phyloP scores from a whole-genome alignment of 257 asterid species.

The Salvia rosmarinus region DNA sequence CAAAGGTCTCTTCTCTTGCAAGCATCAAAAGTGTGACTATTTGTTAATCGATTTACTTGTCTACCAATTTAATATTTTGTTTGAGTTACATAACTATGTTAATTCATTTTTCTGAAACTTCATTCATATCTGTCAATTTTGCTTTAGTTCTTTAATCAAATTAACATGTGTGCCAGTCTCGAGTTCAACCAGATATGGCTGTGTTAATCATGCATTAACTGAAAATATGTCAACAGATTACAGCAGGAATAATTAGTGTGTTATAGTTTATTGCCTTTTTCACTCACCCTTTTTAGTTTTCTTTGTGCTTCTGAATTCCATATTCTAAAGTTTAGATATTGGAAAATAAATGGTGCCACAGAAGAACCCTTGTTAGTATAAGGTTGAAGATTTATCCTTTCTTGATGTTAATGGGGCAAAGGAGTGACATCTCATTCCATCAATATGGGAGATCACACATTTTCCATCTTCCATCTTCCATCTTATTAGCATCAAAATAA shows the following conservation, averaged over 20 bases:
- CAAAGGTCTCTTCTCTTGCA: constrained; percentile 63
- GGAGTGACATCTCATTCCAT: background rate
- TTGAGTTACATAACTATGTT: background rate
- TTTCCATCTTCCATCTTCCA: background rate
- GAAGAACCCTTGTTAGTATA: background rate
- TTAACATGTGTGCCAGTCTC: background rate
- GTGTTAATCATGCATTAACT: background rate
- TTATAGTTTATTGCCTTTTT: background rate
- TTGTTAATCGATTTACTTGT: background rate
- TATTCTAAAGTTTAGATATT: background rate
- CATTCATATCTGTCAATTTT: background rate
- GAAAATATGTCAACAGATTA: background rate
- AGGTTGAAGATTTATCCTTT: background rate
- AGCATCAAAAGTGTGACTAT: constrained; percentile 1
- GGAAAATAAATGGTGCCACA: background rate
- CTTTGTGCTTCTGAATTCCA: background rate
- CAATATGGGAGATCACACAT: background rate
- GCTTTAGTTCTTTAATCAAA: constrained; percentile 6
- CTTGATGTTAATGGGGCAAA: background rate
- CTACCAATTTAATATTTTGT: background rate
- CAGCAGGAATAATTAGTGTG: background rate
- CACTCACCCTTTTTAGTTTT: background rate
- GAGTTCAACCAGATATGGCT: background rate
- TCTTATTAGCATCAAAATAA: constrained; percentile 13
- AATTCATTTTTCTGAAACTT: background rate